phyloP scores from a whole-genome alignment of 1,284 basidiomycete species.

The Singerocomus rubriflavus region DNA sequence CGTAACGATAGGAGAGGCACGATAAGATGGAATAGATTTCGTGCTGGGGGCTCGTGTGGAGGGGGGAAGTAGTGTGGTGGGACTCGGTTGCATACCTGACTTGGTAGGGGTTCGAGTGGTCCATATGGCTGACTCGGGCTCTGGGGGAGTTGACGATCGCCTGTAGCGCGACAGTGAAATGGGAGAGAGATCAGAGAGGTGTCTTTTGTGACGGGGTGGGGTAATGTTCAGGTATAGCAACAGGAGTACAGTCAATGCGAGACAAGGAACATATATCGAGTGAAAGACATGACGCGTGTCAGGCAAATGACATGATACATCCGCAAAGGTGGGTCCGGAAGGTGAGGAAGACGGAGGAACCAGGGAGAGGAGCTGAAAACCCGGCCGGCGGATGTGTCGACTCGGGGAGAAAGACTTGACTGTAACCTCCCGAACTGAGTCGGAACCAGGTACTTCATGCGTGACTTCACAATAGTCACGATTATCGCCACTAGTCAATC shows the following conservation, averaged over 20 bases:
- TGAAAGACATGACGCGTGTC: constrained; percentile 63
- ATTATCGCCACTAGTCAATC: constrained; percentile 69
- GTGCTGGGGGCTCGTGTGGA: constrained; percentile 21
- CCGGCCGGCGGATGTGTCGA: constrained; percentile 71
- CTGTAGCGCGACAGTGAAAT: constrained; percentile 12
- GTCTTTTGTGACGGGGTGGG: constrained; percentile 15
- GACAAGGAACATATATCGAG: constrained; percentile 47
- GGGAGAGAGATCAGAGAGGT: constrained; percentile 21
- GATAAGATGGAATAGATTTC: constrained; percentile 23
- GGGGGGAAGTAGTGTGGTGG: constrained; percentile 21
- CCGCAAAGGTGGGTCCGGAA: constrained; percentile 30
- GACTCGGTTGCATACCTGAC: constrained; percentile 20
- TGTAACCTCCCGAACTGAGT: constrained; percentile 60
- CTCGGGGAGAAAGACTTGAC: constrained; percentile 83
- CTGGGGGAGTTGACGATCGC: constrained; percentile 12
- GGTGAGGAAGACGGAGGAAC: constrained; percentile 36
- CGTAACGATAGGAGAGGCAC: constrained; percentile 25
- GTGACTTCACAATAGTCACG: constrained; percentile 83
- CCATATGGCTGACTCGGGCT: constrained; percentile 36
- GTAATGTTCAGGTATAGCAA: constrained; percentile 30
- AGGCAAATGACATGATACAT: constrained; percentile 67
- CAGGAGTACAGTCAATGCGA: constrained; percentile 25
- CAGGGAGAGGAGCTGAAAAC: constrained; percentile 84
- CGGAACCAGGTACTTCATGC: constrained; percentile 41
- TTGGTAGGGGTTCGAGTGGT: constrained; percentile 25